Evolutionary conservation across 2,329 filamentous ascomycete genomes (phyloP).

Genomic region (Seiridium cupressi): DNA sequence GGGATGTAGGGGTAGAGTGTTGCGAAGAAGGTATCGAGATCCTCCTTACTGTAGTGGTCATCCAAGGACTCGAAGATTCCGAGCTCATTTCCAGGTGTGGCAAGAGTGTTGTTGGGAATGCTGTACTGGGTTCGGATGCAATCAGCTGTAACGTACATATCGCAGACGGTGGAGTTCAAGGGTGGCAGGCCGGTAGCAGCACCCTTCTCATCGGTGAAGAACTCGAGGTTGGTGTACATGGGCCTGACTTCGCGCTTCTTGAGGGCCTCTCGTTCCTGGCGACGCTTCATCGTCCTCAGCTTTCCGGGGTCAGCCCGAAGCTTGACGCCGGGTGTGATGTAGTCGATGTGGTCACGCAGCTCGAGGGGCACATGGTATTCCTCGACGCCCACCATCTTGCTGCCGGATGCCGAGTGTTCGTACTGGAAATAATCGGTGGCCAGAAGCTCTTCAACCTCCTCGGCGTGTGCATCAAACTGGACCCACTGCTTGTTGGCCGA

Average conservation of each 20-base stretch:
- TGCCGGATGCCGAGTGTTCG: conserved; percentile 27
- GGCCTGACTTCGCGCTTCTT: conserved; percentile 6
- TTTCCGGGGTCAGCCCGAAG: conserved; percentile 11
- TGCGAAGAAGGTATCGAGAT: conserved; percentile 31
- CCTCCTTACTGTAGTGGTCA: conserved; percentile 31
- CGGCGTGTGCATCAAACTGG: conserved; percentile 30
- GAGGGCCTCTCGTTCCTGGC: conserved; percentile 2
- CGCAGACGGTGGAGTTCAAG: conserved; percentile 20
- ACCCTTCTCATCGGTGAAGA: not conserved
- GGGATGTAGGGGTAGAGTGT: conserved; percentile 26
- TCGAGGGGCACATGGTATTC: conserved; percentile 21
- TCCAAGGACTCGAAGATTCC: conserved; percentile 33
- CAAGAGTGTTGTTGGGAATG: conserved; percentile 17
- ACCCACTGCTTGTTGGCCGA: conserved; percentile 31
- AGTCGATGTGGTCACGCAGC: conserved; percentile 22
- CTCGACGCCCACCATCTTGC: conserved; percentile 15
- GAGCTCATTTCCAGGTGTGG: conserved; percentile 19
- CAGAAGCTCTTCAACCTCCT: conserved; percentile 32
- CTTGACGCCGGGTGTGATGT: conserved; percentile 20
- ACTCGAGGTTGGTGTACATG: conserved; percentile 15
- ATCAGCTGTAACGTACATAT: conserved; percentile 19
- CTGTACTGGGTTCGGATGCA: conserved; percentile 22
- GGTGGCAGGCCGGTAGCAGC: conserved; percentile 7
- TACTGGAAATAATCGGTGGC: conserved; percentile 33
- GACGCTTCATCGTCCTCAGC: conserved; percentile 15